These are phyloP conservation scores for Arxiozyma bovina DNA, from an alignment of 1,139 yeast genomes.

Conservation along the genomic window DNA sequence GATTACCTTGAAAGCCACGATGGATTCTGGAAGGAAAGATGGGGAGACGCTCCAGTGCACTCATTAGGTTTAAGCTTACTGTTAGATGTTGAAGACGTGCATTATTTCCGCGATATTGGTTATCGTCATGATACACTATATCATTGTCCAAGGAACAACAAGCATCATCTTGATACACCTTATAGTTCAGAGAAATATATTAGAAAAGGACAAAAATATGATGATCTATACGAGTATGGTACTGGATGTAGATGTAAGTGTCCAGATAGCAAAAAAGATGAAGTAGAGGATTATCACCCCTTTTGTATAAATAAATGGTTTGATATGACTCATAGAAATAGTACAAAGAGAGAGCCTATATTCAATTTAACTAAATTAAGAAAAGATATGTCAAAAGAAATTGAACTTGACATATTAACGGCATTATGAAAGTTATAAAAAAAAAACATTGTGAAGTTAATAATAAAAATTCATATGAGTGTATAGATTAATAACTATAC, in stretches of 20 bases:
- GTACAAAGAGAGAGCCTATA: slow-evolving; percentile 3
- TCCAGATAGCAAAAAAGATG: slow-evolving; percentile 37
- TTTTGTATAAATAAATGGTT: slow-evolving; percentile 21
- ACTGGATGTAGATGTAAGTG: slow-evolving; percentile 84
- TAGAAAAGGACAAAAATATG: slow-evolving; percentile 23
- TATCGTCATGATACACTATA: slow-evolving; percentile 68
- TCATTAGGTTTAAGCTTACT: slow-evolving; percentile 74
- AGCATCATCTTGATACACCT: slow-evolving; percentile 23
- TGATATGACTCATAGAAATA: slow-evolving; percentile 10
- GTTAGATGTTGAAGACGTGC: slow-evolving; percentile 57
- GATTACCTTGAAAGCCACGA: slow-evolving; percentile 57
- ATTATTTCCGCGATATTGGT: slow-evolving; percentile 86
- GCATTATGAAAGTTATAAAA: not conserved
- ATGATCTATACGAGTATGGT: slow-evolving; percentile 37
- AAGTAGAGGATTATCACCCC: slow-evolving; percentile 17
- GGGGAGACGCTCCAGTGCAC: slow-evolving; percentile 96
- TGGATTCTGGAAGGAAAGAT: slow-evolving; percentile 79
- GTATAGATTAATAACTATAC: not conserved
- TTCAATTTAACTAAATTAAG: slow-evolving; percentile 2
- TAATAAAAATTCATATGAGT: not conserved
- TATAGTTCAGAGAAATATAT: slow-evolving; percentile 26
- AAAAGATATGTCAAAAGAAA: slow-evolving; percentile 1
- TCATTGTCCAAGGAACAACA: slow-evolving; percentile 69
- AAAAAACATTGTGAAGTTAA: not conserved
- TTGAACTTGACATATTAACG: not conserved